Base-by-base conservation (phyloP, 2,329 filamentous ascomycete species). In the Tolypocladium paradoxum region DNA sequence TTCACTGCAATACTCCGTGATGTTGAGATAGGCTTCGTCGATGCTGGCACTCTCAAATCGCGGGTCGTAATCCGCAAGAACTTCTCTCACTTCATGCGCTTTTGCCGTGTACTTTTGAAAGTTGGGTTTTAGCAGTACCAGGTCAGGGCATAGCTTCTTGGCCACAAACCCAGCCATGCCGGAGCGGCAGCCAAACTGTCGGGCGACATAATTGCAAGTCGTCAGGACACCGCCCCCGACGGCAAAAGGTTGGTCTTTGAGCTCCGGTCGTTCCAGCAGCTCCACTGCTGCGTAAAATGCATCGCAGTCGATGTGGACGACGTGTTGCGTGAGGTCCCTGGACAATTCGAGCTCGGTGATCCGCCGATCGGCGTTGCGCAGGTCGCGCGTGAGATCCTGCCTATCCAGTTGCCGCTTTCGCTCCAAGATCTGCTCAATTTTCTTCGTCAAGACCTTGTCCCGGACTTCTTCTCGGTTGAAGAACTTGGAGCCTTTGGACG, bases 121-220 rank as follows among this genome's bases (percentile, higher is more conserved):
- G 64, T 96, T 95, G 55, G 90, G 77, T 6, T 88, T 88, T 16
- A 99, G 71, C 51, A 90, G 81, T 20, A 96, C 79, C 33, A 99
- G 76, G 54, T 90, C 76, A 0, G 93, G 93, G 58, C 93, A 99
- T 1, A 99, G 77, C 69, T 95, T 96, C 75, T 88, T 90, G 16
- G 93, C 93, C 33, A 97, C 91, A 63, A 97, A 97, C 5, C 87
- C 84, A 7, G 93, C 93, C 93, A 99, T 99, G 22, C 91, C 93
- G 60, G 88, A 95, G 35, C 93, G 83, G 61, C 90, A 93, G 18
- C 93, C 93, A 67, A 87, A 97, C 61, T 88, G 88, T 22, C 93
- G 81, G 1, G 93, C 93, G 60, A 87, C 78, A 65, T 99, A 99
- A 66, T 97, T 99, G 65, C 82, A 84, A 0, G 81, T 85, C 22